These are phyloP conservation scores for Scedosporium aurantiacum DNA, from an alignment of 2,329 filamentous ascomycete genomes.

Conservation along the genomic window DNA sequence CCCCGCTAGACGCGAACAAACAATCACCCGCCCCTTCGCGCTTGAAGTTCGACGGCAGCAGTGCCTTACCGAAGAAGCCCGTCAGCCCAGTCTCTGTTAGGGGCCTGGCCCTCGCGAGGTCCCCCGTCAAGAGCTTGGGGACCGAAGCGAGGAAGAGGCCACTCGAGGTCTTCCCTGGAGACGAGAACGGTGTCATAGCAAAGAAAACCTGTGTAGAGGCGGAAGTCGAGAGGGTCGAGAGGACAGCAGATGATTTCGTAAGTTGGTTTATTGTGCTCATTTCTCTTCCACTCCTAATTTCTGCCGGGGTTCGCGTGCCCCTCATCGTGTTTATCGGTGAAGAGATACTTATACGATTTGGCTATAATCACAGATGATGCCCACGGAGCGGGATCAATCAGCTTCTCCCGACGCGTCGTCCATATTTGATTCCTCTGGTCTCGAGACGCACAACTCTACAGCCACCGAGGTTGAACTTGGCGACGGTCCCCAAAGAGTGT, in stretches of 20 bases:
- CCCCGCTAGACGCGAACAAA: slow-evolving; percentile 9
- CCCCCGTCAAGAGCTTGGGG: slow-evolving; percentile 4
- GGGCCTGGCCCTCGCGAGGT: background rate
- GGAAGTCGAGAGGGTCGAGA: background rate
- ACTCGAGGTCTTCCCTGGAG: background rate
- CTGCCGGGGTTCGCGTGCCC: background rate
- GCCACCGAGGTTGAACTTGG: slow-evolving; percentile 1
- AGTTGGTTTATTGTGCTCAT: background rate
- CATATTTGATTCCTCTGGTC: slow-evolving; percentile 29
- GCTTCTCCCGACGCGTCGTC: slow-evolving; percentile 30
- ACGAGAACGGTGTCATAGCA: background rate
- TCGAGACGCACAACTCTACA: background rate
- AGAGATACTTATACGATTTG: background rate
- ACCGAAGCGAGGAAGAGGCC: slow-evolving; percentile 2
- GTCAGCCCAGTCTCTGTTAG: background rate
- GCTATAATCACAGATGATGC: background rate
- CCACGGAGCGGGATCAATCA: background rate
- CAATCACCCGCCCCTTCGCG: slow-evolving; percentile 7
- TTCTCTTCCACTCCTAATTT: background rate
- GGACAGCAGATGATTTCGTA: background rate
- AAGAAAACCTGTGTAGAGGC: slow-evolving; percentile 2
- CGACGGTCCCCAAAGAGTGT: background rate
- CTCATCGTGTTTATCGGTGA: background rate
- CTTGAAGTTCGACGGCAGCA: slow-evolving; percentile 8
- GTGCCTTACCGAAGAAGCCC: slow-evolving; percentile 4